These are phyloP conservation scores for Cocos nucifera DNA, from an alignment of 176 grass and related monocot genomes.

Conservation along the genomic window DNA sequence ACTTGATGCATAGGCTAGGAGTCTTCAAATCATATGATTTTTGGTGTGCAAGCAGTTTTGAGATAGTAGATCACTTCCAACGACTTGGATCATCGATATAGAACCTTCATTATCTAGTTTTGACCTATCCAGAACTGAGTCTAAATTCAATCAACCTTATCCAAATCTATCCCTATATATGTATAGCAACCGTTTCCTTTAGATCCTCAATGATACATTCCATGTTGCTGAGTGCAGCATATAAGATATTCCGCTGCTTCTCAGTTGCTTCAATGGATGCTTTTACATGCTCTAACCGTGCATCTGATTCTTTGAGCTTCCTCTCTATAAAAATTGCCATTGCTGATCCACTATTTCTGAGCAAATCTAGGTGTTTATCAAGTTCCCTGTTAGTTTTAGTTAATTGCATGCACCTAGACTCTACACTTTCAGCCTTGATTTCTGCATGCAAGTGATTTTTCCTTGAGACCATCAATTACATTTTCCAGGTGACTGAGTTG, in stretches of 20 bases:
- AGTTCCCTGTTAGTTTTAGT: conserved; percentile 49
- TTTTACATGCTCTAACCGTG: conserved; percentile 69
- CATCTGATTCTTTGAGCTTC: conserved; percentile 55
- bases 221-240: conserved; percentile 61
- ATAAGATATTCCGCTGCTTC: conserved; percentile 64
- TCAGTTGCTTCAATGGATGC: conserved; percentile 62
- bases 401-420: conserved; percentile 46
- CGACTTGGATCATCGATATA: too few species aligned
- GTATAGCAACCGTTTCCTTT: conserved; percentile 54
- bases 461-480: conserved; percentile 42
- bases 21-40: too few species aligned
- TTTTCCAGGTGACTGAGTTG: conserved; percentile 38
- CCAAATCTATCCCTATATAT: too few species aligned
- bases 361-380: conserved; percentile 29
- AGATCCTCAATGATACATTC: conserved; percentile 75
- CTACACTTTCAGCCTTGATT: conserved; percentile 51
- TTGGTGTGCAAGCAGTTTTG: too few species aligned
- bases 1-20: too few species aligned
- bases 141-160: too few species aligned
- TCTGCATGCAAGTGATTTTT: conserved; percentile 45
- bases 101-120: too few species aligned
- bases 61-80: too few species aligned
- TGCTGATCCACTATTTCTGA: conserved; percentile 42
- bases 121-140: too few species aligned
- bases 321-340: conserved; percentile 39